Base-by-base conservation (phyloP, 257 asterid genomes). In the Solanum chiquidenum region DNA sequence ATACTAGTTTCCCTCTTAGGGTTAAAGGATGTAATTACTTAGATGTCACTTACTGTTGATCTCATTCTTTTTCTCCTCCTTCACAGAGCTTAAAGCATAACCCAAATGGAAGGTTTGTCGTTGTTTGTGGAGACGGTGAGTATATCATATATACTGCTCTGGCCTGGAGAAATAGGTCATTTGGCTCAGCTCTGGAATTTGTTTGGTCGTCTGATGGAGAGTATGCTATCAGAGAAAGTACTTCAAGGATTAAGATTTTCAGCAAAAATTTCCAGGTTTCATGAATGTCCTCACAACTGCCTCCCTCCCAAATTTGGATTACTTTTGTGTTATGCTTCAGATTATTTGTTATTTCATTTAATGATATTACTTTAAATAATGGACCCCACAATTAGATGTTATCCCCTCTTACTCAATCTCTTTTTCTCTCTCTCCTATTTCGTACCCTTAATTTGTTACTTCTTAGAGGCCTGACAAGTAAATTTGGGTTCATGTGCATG, bases 161-260 rank as follows among this genome's bases (percentile, higher is more conserved):
- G 93, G 99, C 99, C 9, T 96, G 99, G 99, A 94, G 99, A 92
- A 96, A 96, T 92, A 92, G 96, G 91, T 98, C 99, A 75, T 98
- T 94, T 90, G 99, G 99, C 82, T 92, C 98, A 1, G 99, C 99
- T 38, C 91, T 98, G 95, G 99, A 98, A 84, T 89, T 98, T 87
- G 99, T 96, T 73, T 98, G 99, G 99, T 98, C 99, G 58, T 87
- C 95, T 31, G 99, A 98, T 86, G 99, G 99, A 82, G 99, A 97
- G 90, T 94, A 94, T 92, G 99, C 99, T 91, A 96, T 96, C 90
- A 93, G 98, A 91, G 99, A 97, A 94, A 97, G 98, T 86, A 94
- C 99, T 86, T 94, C 98, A 16, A 97, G 90, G 93, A 94, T 97
- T 86, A 97, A 94, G 94, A 92, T 95, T 86, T 95, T 93, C 87